phyloP scores from a whole-genome alignment of 139 green algal species.

The Volvox africanus region DNA sequence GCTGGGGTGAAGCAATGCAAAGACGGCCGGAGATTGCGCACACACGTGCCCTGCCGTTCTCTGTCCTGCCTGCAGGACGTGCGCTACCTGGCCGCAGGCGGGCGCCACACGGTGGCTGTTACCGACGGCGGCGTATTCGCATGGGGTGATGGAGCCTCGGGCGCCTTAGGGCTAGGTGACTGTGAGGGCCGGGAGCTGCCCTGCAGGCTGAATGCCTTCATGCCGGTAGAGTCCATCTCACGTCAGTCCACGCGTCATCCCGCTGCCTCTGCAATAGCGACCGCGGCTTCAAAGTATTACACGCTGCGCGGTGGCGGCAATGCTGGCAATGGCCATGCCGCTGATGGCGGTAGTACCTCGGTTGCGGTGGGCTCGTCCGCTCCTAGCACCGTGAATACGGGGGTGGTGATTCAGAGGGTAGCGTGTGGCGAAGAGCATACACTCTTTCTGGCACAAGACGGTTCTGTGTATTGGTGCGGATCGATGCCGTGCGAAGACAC shows the following conservation, averaged over 20 bases:
- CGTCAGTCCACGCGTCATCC: not conserved
- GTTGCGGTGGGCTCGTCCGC: not conserved
- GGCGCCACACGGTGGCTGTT: slow-evolving; percentile 81
- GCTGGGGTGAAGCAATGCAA: not conserved
- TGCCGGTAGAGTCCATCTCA: not conserved
- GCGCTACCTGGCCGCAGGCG: slow-evolving; percentile 72
- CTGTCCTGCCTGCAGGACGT: slow-evolving; percentile 66
- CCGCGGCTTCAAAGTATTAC: not conserved
- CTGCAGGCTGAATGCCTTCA: not conserved
- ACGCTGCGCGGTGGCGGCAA: not conserved
- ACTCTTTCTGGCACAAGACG: slow-evolving; percentile 79
- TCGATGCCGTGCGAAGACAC: not conserved
- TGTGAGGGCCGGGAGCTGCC: slow-evolving; percentile 44
- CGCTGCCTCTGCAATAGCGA: not conserved
- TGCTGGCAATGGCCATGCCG: not conserved
- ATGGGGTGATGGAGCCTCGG: slow-evolving; percentile 79
- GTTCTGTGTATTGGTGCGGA: slow-evolving; percentile 78
- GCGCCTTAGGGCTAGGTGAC: slow-evolving; percentile 73
- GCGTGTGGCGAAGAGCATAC: slow-evolving; percentile 76
- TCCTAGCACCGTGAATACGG: slow-evolving; percentile 22
- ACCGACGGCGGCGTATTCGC: slow-evolving; percentile 77
- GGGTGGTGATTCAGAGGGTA: slow-evolving; percentile 60
- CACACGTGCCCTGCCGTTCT: not conserved
- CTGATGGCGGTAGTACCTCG: not conserved
- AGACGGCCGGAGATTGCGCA: not conserved